A percentile compares a stretch with the other conserved stretches of the same genome.
Conservation (phyloP, 805 yeast species). For the Metschnikowia proteae region DNA sequence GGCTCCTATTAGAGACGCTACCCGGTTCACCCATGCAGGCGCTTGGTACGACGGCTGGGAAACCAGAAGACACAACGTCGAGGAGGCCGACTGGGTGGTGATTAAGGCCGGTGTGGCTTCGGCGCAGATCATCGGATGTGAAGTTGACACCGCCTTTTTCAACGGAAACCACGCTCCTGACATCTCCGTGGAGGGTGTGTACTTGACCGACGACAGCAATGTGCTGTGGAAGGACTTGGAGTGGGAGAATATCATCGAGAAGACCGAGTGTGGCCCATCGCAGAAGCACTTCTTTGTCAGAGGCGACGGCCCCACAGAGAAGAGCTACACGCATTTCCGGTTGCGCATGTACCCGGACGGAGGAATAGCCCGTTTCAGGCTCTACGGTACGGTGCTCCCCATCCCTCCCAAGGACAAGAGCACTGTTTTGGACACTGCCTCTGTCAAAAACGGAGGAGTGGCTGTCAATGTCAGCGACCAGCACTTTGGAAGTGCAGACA, state of each 20-base stretch:
- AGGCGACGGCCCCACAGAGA: slow-evolving; percentile 46
- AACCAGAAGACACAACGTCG: slow-evolving; percentile 87
- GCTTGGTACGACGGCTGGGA: slow-evolving; percentile 99
- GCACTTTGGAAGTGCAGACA: slow-evolving; percentile 91
- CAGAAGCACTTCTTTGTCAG: slow-evolving; percentile 81
- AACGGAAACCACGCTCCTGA: slow-evolving; percentile 94
- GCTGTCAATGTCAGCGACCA: slow-evolving; percentile 82
- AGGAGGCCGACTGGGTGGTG: slow-evolving; percentile 83
- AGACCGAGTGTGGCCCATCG: slow-evolving; percentile 82
- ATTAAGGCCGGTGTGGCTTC: slow-evolving; percentile 78
- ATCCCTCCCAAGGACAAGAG: slow-evolving; percentile 47
- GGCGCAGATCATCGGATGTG: slow-evolving; percentile 77
- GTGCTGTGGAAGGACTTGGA: slow-evolving; percentile 20
- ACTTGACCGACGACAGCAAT: slow-evolving; percentile 32
- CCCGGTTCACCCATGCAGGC: slow-evolving; percentile 76
- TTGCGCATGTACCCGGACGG: slow-evolving; percentile 97
- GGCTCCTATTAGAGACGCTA: slow-evolving; percentile 77
- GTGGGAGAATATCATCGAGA: slow-evolving; percentile 73
- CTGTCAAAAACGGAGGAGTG: slow-evolving; percentile 84
- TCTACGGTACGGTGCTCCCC: slow-evolving; percentile 83
- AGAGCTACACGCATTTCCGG: slow-evolving; percentile 72
- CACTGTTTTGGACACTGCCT: slow-evolving; percentile 66
- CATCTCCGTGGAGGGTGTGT: slow-evolving; percentile 76
- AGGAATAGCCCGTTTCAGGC: slow-evolving; percentile 91
- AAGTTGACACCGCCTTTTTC: slow-evolving; percentile 90